phyloP scores from a whole-genome alignment of 257 asterid species.

The Solanum neorickii region DNA sequence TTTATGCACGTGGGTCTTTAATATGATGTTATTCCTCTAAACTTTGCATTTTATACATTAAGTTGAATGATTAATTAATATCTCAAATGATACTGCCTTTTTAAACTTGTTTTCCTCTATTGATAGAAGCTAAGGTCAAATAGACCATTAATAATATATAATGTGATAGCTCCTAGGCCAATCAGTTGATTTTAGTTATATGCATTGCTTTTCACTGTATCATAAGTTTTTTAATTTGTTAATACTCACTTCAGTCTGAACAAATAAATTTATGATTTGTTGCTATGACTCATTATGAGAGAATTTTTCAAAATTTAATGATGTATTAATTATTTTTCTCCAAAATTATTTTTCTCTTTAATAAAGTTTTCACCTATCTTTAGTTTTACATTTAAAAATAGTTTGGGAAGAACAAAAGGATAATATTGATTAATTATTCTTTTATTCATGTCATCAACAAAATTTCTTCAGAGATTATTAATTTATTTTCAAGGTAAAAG shows the following conservation, averaged over 20 bases:
- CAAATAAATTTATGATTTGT: neutral
- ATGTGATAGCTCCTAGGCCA: no score
- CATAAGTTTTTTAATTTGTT: neutral
- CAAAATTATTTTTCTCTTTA: neutral
- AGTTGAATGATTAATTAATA: neutral
- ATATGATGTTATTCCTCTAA: neutral
- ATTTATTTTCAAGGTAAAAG: neutral
- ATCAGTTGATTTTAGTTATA: no score
- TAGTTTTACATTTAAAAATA: no score
- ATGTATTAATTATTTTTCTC: neutral
- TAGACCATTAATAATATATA: no score
- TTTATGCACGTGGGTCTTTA: constrained; percentile 26
- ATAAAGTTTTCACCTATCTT: neutral
- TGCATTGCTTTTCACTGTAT: neutral
- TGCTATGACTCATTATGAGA: neutral
- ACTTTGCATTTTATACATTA: neutral
- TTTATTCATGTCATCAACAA: neutral
- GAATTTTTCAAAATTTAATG: neutral
- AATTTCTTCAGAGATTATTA: neutral
- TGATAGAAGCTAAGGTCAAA: neutral
- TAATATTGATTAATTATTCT: neutral
- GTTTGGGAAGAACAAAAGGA: neutral
- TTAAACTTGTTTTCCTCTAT: neutral
- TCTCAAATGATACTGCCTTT: neutral
- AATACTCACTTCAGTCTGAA: neutral